Conservation (phyloP, 345 rosid genomes). For the Eucalyptus guilfoylei region DNA sequence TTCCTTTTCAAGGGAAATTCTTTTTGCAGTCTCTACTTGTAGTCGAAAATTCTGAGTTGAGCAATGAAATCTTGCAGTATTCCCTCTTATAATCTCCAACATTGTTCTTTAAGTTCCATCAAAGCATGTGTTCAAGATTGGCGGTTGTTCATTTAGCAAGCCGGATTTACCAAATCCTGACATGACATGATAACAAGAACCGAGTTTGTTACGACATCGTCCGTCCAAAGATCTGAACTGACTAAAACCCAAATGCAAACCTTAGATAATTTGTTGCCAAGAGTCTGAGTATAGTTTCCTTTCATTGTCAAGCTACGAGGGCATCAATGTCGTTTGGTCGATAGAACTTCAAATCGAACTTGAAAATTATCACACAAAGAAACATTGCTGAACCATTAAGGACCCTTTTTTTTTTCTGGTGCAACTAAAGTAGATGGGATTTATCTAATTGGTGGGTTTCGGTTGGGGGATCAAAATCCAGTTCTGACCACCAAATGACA, state of each 20-base stretch:
- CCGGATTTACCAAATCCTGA: not conserved
- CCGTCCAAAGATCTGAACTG: not conserved
- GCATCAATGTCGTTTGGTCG: not conserved
- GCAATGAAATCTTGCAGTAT: not conserved
- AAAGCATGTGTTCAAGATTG: not conserved
- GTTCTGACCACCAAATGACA: not conserved
- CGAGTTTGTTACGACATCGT: not conserved
- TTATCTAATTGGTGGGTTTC: not conserved
- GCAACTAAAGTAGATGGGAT: not conserved
- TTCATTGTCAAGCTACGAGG: not conserved
- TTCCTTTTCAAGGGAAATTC: conserved; percentile 16
- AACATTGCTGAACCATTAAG: not conserved
- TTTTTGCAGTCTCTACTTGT: conserved; percentile 55
- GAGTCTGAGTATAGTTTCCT: not conserved
- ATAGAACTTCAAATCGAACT: not conserved
- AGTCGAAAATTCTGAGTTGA: not conserved
- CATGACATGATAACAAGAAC: not conserved
- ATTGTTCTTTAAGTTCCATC: not conserved
- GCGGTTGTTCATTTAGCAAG: not conserved
- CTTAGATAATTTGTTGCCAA: not conserved
- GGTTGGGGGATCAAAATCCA: not conserved
- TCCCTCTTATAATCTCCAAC: not conserved
- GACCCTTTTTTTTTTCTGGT: not conserved
- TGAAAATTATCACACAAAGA: not conserved
- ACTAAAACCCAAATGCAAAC: not conserved